Evolutionary conservation across 2,329 filamentous ascomycete genomes (phyloP).

Genomic region (Verticillium albo-atrum): DNA sequence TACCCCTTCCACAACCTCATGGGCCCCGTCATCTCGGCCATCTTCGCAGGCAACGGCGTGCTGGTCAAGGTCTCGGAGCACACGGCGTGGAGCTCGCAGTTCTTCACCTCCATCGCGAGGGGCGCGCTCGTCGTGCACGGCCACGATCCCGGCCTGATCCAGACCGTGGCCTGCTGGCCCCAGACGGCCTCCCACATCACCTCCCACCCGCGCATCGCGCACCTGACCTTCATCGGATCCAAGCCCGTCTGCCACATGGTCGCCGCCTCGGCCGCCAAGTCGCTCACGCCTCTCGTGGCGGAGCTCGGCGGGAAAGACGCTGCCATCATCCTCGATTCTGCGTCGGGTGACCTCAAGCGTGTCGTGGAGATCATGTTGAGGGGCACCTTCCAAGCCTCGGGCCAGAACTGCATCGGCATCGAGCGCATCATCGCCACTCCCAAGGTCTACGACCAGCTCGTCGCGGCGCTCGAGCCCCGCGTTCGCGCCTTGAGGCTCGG

Average conservation of each 20-base stretch:
- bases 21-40: constrained; percentile 80
- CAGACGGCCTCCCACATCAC: constrained; percentile 76
- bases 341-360: constrained; percentile 58
- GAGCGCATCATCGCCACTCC: constrained; percentile 85
- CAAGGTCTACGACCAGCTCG: constrained; percentile 67
- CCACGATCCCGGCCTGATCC: constrained; percentile 75
- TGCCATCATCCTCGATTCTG: constrained; percentile 81
- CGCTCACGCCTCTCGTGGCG: constrained; percentile 81
- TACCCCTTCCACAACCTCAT: constrained; percentile 95
- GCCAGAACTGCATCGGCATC: constrained; percentile 97
- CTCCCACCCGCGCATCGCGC: constrained; percentile 75
- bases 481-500: constrained; percentile 74
- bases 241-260: constrained; percentile 83
- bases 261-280: constrained; percentile 77
- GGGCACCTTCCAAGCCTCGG: constrained; percentile 90
- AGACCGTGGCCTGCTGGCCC: constrained; percentile 85
- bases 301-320: constrained; percentile 96
- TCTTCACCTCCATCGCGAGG: constrained; percentile 75
- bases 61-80: constrained; percentile 93
- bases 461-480: constrained; percentile 66
- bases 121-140: constrained; percentile 79
- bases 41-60: constrained; percentile 89
- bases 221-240: constrained; percentile 96
- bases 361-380: constrained; percentile 82
- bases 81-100: constrained; percentile 85